phyloP scores from a whole-genome alignment of 495 filamentous ascomycete genomes.

The Penicillium subrubescens region DNA sequence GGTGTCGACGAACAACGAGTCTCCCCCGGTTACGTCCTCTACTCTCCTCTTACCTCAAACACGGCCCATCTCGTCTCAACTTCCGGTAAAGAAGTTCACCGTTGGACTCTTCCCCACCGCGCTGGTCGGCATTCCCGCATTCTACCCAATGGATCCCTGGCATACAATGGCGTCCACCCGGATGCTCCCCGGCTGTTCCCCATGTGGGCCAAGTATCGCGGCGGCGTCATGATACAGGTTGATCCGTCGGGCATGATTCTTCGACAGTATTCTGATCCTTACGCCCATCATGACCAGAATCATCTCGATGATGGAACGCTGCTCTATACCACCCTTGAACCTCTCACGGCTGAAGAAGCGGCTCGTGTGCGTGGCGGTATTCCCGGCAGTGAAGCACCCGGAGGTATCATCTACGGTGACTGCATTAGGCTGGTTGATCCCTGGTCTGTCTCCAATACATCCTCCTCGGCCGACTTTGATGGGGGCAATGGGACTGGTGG shows the following conservation, averaged over 20 bases:
- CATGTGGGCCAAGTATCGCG: conserved; percentile 49
- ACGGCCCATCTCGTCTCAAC: conserved; percentile 44
- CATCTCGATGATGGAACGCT: conserved; percentile 46
- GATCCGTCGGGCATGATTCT: conserved; percentile 38
- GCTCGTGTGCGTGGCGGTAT: conserved; percentile 41
- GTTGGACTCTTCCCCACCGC: conserved; percentile 46
- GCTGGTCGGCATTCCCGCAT: conserved; percentile 46
- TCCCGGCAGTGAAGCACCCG: conserved; percentile 39
- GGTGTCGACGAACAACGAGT: conserved; percentile 42
- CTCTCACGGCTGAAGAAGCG: conserved; percentile 37
- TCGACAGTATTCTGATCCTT: conserved; percentile 41
- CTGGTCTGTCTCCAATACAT: conserved; percentile 16
- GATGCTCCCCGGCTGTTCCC: conserved; percentile 44
- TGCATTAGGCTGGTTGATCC: conserved; percentile 48
- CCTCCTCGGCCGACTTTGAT: conserved; percentile 32
- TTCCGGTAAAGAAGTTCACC: conserved; percentile 45
- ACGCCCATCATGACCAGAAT: conserved; percentile 51
- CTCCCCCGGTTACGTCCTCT: conserved; percentile 47
- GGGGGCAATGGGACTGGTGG: conserved; percentile 22
- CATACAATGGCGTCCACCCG: conserved; percentile 47
- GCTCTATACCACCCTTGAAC: conserved; percentile 47
- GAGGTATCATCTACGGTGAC: conserved; percentile 43
- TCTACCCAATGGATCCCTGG: conserved; percentile 45
- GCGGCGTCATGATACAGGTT: conserved; percentile 48
- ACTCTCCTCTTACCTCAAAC: conserved; percentile 43